phyloP scores from a whole-genome alignment of 1,284 basidiomycete genomes.

The Cryptococcus sp. region DNA sequence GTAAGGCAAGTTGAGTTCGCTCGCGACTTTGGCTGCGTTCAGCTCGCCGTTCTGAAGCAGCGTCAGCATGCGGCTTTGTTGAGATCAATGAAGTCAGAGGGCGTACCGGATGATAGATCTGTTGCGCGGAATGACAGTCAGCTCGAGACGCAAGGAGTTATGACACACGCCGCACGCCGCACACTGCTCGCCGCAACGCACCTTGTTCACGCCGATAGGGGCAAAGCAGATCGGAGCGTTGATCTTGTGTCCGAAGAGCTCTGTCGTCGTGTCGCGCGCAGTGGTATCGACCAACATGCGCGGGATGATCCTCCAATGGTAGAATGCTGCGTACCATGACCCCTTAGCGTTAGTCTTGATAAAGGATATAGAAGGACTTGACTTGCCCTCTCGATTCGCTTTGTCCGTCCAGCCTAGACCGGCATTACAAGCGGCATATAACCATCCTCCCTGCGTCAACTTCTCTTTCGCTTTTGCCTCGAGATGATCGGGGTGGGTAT shows the following conservation, averaged over 20 bases:
- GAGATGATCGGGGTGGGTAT: conserved; percentile 59
- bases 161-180: too few species aligned
- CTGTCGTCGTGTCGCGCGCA: conserved; percentile 62
- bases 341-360: background rate
- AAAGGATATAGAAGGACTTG: background rate
- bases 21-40: conserved; percentile 67
- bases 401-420: conserved; percentile 62
- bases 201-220: conserved; percentile 71
- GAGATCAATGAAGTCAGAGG: background rate
- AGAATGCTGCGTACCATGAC: conserved; percentile 51
- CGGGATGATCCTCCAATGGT: conserved; percentile 61
- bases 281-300: conserved; percentile 74
- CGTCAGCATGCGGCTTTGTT: background rate
- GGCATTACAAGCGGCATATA: conserved; percentile 63
- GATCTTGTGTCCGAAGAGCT: conserved; percentile 67
- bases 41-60: conserved; percentile 59
- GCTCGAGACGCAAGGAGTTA: too few species aligned
- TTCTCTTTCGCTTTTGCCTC: conserved; percentile 60
- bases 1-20: conserved; percentile 65
- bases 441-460: conserved; percentile 60
- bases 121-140: too few species aligned
- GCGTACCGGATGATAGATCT: conserved; percentile 58
- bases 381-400: conserved; percentile 57
- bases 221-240: conserved; percentile 68
- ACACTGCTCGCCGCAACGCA: too few species aligned